Percentiles rank a stretch among this genome's conserved stretches.
Conservation (phyloP, 2,329 filamentous ascomycete species). For the Madurella mycetomatis region DNA sequence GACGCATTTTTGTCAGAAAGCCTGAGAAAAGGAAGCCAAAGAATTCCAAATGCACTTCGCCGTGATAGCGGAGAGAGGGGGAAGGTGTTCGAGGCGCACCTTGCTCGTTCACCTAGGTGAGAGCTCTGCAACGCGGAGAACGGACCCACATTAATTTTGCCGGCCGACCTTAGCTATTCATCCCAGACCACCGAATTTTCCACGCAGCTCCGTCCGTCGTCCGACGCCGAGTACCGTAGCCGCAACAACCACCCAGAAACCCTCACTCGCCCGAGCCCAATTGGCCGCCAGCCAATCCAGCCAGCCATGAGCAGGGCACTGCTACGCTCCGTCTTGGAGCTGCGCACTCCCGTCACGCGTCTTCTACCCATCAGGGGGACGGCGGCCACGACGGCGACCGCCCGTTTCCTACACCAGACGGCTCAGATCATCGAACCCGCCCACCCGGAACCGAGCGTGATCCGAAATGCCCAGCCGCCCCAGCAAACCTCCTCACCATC, state of each 20-base stretch:
- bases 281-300: background rate
- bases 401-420: slow-evolving; percentile 47
- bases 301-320: slow-evolving; percentile 53
- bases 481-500: background rate
- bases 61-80: too few species aligned
- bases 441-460: slow-evolving; percentile 8
- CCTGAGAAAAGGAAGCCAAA: too few species aligned
- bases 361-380: slow-evolving; percentile 44
- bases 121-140: background rate
- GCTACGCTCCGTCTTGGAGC: slow-evolving; percentile 60
- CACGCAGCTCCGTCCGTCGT: background rate
- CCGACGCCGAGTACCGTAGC: slow-evolving; percentile 2
- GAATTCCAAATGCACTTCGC: too few species aligned
- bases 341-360: slow-evolving; percentile 42
- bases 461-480: background rate
- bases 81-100: too few species aligned
- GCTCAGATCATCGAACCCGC: slow-evolving; percentile 44
- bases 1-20: too few species aligned
- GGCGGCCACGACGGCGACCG: slow-evolving; percentile 17
- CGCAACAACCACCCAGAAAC: background rate
- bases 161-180: background rate
- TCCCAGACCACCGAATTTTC: slow-evolving; percentile 14
- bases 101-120: background rate
- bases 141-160: background rate
- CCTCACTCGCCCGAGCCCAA: background rate